These are phyloP conservation scores for Fusarium sororula DNA, from an alignment of 2,329 filamentous ascomycete genomes.

Conservation along the genomic window DNA sequence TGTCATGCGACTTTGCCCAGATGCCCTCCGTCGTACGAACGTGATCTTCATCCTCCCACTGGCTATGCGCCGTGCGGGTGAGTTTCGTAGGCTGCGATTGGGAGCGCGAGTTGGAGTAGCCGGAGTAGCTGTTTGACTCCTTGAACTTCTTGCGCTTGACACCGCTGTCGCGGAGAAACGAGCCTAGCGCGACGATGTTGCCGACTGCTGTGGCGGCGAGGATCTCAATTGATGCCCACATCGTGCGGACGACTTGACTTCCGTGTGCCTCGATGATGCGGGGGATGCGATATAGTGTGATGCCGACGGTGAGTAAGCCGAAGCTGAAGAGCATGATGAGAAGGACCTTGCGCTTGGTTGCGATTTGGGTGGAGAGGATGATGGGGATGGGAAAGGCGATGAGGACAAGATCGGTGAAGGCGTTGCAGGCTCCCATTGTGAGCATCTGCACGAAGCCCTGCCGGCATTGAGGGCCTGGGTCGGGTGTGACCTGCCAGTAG, in stretches of 20 bases:
- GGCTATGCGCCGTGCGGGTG: constrained; percentile 33
- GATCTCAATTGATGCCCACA: constrained; percentile 87
- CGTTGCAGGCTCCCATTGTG: constrained; percentile 83
- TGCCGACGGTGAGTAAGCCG: constrained; percentile 76
- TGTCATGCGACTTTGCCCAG: constrained; percentile 36
- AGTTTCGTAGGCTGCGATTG: constrained; percentile 34
- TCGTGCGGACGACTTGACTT: constrained; percentile 82
- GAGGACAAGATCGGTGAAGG: constrained; percentile 84
- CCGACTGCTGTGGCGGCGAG: constrained; percentile 84
- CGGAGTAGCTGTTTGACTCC: constrained; percentile 54
- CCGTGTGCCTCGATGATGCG: constrained; percentile 74
- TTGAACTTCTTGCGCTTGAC: constrained; percentile 87
- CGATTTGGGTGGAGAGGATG: constrained; percentile 80
- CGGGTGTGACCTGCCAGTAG: constrained; percentile 81
- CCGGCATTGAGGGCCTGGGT: constrained; percentile 83
- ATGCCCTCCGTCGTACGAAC: constrained; percentile 40
- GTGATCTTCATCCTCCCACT: constrained; percentile 37
- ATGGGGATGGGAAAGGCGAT: constrained; percentile 88
- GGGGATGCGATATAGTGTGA: constrained; percentile 80
- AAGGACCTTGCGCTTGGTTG: constrained; percentile 77
- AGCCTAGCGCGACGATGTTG: constrained; percentile 87
- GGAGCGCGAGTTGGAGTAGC: constrained; percentile 40
- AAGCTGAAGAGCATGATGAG: constrained; percentile 82
- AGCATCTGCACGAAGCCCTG: constrained; percentile 85
- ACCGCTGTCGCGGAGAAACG: constrained; percentile 87